Conservation (phyloP, 768 basidiomycete species). For the Phlegmacium glaucopus region DNA sequence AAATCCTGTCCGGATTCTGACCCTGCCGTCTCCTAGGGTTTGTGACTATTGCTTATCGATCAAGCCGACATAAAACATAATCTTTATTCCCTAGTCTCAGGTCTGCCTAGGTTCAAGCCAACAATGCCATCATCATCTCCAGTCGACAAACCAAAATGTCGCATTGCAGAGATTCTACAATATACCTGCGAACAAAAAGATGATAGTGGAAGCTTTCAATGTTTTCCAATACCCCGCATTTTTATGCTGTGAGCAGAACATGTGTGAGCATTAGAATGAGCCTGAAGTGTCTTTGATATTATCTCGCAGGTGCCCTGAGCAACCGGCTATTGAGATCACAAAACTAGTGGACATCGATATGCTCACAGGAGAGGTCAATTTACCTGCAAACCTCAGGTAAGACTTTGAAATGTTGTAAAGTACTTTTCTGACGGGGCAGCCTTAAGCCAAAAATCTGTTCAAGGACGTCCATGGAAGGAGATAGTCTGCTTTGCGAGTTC, state of each 20-base stretch:
- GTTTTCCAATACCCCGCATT: slow-evolving; percentile 72
- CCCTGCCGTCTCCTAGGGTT: too few species aligned
- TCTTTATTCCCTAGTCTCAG: too few species aligned
- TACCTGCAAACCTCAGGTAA: slow-evolving; percentile 42
- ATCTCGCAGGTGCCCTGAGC: slow-evolving; percentile 54
- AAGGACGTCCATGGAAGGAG: slow-evolving; percentile 16
- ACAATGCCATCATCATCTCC: slow-evolving; percentile 5
- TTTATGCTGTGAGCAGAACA: slow-evolving; percentile 58
- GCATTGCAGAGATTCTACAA: slow-evolving; percentile 69
- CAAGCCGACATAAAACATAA: too few species aligned
- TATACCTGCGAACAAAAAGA: slow-evolving; percentile 53
- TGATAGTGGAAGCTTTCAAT: slow-evolving; percentile 38
- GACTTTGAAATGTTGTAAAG: slow-evolving; percentile 9
- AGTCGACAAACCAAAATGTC: slow-evolving; percentile 36
- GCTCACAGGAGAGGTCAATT: slow-evolving; percentile 45
- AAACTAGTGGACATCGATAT: slow-evolving; percentile 46
- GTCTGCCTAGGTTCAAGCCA: too few species aligned
- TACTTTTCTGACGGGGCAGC: background rate
- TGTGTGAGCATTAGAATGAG: too few species aligned
- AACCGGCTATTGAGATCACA: slow-evolving; percentile 71
- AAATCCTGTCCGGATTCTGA: too few species aligned
- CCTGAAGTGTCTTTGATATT: slow-evolving; percentile 1
- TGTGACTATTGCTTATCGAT: too few species aligned
- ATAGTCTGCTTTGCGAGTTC: slow-evolving; percentile 9
- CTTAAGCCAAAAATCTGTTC: slow-evolving; percentile 10